A percentile compares a stretch with the other conserved stretches of the same genome.
These are phyloP conservation scores for Desmodesmus armatus DNA, from an alignment of 139 green algal genomes.

Conservation along the genomic window DNA sequence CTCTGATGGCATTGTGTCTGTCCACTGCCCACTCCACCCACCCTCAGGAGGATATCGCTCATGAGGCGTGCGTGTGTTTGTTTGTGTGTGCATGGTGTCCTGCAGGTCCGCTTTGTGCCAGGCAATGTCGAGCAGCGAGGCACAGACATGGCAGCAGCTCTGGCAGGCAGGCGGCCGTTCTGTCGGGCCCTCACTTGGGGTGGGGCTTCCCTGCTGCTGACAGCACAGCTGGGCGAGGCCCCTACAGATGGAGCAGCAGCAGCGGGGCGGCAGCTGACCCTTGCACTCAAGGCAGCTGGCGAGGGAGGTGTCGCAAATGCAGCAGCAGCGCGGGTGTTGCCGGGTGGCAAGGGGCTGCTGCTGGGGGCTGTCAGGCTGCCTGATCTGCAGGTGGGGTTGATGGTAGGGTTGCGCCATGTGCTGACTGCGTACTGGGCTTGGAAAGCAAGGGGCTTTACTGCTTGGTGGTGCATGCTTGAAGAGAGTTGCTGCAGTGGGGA, in stretches of 20 bases:
- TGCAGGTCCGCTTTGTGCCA: constrained; percentile 63
- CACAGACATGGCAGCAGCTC: constrained; percentile 51
- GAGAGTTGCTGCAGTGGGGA: too few relatives aligned
- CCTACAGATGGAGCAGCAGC: background rate
- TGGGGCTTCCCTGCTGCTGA: constrained; percentile 40
- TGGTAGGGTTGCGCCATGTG: background rate
- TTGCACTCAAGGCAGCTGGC: constrained; percentile 10
- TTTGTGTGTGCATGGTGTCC: constrained; percentile 24
- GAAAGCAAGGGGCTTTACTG: background rate
- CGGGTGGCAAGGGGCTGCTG: background rate
- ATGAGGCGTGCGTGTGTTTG: constrained; percentile 21
- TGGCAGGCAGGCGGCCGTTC: constrained; percentile 56
- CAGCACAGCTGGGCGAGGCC: background rate
- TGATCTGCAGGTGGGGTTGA: background rate
- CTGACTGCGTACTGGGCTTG: too few relatives aligned
- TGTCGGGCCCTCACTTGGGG: constrained; percentile 8
- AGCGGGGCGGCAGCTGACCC: background rate
- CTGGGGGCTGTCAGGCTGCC: background rate
- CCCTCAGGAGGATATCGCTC: too few relatives aligned
- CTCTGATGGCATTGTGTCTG: too few relatives aligned
- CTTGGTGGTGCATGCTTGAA: background rate
- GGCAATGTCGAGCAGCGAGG: constrained; percentile 70
- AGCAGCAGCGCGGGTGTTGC: background rate
- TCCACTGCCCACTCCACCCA: too few relatives aligned
- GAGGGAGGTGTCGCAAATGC: background rate